phyloP scores from a whole-genome alignment of 2,329 filamentous ascomycete species.

The Penicillium sp. region DNA sequence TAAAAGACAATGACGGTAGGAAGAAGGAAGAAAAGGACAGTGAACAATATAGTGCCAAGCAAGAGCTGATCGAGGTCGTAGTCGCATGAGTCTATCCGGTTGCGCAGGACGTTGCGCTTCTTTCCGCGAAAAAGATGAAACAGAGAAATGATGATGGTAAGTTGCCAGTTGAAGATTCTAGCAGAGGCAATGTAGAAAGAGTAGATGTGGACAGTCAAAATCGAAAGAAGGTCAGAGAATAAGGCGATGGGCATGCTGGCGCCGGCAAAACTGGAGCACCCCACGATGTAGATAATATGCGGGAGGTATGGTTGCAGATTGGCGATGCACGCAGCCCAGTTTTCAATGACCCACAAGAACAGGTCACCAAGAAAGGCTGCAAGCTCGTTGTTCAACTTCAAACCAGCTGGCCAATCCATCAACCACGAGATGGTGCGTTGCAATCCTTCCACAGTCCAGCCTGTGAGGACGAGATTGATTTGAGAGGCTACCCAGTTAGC shows the following conservation, averaged over 20 bases:
- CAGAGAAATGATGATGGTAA: conserved; percentile 94
- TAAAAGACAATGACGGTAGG: conserved; percentile 97
- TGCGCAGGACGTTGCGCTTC: conserved; percentile 94
- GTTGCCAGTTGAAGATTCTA: conserved; percentile 97
- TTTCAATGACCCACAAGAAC: conserved; percentile 98
- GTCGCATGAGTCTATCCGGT: conserved; percentile 97
- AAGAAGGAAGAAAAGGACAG: conserved; percentile 88
- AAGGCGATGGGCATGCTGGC: conserved; percentile 96
- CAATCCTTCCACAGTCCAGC: conserved; percentile 85
- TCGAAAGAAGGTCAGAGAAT: conserved; percentile 88
- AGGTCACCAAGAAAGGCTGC: conserved; percentile 92
- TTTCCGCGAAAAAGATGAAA: conserved; percentile 98
- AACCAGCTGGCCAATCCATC: conserved; percentile 90
- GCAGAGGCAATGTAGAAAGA: conserved; percentile 97
- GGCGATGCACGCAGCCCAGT: conserved; percentile 88
- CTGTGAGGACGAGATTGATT: conserved; percentile 72
- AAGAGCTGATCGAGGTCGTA: conserved; percentile 97
- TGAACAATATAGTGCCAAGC: conserved; percentile 94
- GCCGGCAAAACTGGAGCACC: conserved; percentile 91
- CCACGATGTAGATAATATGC: conserved; percentile 85
- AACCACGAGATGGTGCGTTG: conserved; percentile 91
- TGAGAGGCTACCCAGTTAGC: conserved; percentile 77
- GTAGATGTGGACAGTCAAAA: conserved; percentile 94
- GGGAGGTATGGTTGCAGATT: conserved; percentile 79
- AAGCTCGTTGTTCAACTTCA: conserved; percentile 93